Conservation (phyloP, 257 asterid genomes). For the Solanum infundibuliforme region DNA sequence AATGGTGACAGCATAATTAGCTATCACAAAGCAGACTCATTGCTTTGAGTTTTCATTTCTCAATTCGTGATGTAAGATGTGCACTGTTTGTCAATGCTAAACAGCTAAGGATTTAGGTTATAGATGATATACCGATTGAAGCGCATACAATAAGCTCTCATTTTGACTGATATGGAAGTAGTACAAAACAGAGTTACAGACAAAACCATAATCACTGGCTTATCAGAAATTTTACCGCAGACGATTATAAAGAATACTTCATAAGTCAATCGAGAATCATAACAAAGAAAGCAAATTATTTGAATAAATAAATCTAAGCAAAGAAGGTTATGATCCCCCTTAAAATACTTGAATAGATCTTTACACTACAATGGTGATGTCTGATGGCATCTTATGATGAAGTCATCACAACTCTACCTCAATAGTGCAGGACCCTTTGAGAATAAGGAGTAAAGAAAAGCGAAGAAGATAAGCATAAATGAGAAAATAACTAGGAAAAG, state of each 20-base stretch:
- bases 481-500: neutral
- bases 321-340: neutral
- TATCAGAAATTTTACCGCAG: neutral
- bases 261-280: neutral
- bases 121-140: neutral
- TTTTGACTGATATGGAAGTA: neutral
- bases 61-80: neutral
- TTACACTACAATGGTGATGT: neutral
- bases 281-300: neutral
- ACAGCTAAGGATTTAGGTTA: neutral
- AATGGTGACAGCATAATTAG: neutral
- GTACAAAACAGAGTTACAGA: neutral
- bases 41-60: neutral
- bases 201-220: neutral
- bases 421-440: neutral
- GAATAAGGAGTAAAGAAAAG: neutral
- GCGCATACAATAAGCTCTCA: neutral
- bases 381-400: neutral
- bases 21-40: neutral
- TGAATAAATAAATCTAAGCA: neutral
- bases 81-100: neutral
- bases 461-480: neutral
- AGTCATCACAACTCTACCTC: neutral
- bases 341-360: neutral
- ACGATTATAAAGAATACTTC: neutral